Base-by-base conservation (phyloP, 495 filamentous ascomycete species). In the Recurvomyces mirabilis region DNA sequence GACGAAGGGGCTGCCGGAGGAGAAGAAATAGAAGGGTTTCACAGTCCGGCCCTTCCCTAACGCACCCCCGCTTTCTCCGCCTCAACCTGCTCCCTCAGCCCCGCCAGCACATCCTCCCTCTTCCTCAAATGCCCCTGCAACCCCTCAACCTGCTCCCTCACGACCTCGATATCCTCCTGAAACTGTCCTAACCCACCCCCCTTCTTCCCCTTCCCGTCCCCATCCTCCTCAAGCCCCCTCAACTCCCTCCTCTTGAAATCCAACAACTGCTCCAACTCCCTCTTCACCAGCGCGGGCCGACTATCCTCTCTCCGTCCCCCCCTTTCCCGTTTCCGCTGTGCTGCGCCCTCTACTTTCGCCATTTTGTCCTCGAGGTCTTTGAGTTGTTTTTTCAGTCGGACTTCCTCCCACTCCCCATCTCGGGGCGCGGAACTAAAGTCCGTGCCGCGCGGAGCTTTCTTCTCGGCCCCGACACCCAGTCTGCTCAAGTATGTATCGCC, bases 401-500 rank as follows among this genome's bases (percentile, higher is more conserved):
- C 93, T 63, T 94, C 91, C 66, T 98, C 93, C 91, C 91, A 95
- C 32, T 54, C 51, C 4, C 46, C 51, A 50, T 94, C 87, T 49
- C 78, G 75, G 41, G 84, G 79, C 7, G 79, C 65, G 11, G 54
- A 53, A 43, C 69, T 73, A 64, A 95, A 95, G 64, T 96, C 87
- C 1, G 93, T 98, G 38, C 81, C 91, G 47, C 72, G 69, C 7
- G 80, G 75, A n/a, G n/a, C n/a, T n/a, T n/a, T n/a, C 32, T 74
- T 70, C 58, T 87, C 85, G 22, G 83, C 85, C 21, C 84, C 84
- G 39, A 85, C 74, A 15, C 91, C 91, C 28, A 98, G 68, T 21
- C 91, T 81, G 50, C 79, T 84, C 34, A 98, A 78, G 66, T 98
- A 98, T 31, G 91, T 84, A 62, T 96, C 89, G 40, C 91, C 91